These are phyloP conservation scores for Bombardia bombarda DNA, from an alignment of 495 filamentous ascomycete genomes.

Conservation along the genomic window DNA sequence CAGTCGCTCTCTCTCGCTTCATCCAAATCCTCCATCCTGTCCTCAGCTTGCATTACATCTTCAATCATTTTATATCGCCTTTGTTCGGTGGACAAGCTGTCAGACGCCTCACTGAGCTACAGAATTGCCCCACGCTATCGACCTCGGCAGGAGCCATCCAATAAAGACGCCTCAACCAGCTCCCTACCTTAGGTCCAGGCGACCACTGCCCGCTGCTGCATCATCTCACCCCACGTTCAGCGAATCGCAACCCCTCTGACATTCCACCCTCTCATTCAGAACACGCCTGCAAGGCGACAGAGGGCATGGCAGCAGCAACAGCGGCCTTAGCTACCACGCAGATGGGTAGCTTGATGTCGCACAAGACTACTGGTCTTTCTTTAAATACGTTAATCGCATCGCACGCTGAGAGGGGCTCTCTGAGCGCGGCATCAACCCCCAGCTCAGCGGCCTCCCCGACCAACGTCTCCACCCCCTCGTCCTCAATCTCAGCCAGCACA, in stretches of 20 bases:
- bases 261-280: neutral
- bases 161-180: too few relatives aligned
- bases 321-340: too few relatives aligned
- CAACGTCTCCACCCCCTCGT: constrained; percentile 13
- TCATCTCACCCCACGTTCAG: neutral
- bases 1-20: too few relatives aligned
- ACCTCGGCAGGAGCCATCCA: neutral
- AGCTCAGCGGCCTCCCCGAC: constrained; percentile 19
- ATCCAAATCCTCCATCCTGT: too few relatives aligned
- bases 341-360: too few relatives aligned
- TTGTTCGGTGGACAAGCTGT: too few relatives aligned
- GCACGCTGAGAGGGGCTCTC: constrained; percentile 7
- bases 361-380: too few relatives aligned
- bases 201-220: neutral
- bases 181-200: too few relatives aligned
- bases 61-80: too few relatives aligned
- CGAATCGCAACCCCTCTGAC: neutral
- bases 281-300: neutral
- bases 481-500: constrained; percentile 9
- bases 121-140: neutral
- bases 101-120: neutral
- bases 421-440: constrained; percentile 18
- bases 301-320: neutral
- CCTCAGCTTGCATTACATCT: too few relatives aligned
- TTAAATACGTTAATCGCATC: too few relatives aligned